These are phyloP conservation scores for Emergomyces pasteurianus DNA, from an alignment of 2,329 filamentous ascomycete species.

Conservation along the genomic window DNA sequence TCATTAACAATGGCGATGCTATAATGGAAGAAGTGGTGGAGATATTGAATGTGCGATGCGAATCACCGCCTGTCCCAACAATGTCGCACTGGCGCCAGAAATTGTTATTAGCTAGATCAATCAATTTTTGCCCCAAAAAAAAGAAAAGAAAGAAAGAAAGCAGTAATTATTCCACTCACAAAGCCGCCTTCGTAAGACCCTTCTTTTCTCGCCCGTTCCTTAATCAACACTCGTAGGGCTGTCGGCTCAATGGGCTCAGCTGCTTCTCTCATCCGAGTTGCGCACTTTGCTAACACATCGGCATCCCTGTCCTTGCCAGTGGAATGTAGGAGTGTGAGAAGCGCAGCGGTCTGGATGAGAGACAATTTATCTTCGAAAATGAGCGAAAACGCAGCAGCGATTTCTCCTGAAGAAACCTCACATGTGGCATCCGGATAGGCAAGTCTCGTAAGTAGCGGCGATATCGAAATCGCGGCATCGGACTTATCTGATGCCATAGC, in stretches of 20 bases:
- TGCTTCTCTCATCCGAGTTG: constrained; percentile 69
- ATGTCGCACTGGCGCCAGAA: constrained; percentile 60
- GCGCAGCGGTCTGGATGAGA: constrained; percentile 73
- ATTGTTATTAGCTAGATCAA: constrained; percentile 2
- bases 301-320: constrained; percentile 73
- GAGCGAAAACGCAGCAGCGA: constrained; percentile 77
- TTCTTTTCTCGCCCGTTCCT: constrained; percentile 48
- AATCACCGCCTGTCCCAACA: constrained; percentile 91
- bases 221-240: constrained; percentile 50
- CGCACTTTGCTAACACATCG: constrained; percentile 77
- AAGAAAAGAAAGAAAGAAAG: neutral
- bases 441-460: constrained; percentile 36
- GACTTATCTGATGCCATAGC: constrained; percentile 20
- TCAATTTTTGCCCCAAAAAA: neutral
- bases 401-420: constrained; percentile 61
- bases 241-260: constrained; percentile 59
- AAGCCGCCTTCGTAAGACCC: constrained; percentile 73
- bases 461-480: constrained; percentile 32
- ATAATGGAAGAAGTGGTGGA: constrained; percentile 90
- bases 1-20: constrained; percentile 68
- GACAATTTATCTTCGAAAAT: constrained; percentile 87
- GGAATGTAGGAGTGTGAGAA: constrained; percentile 86
- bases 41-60: constrained; percentile 97
- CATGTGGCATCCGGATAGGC: constrained; percentile 32
- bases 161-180: constrained; percentile 43